Base-by-base conservation (phyloP, 192 early-diverging fungal species). In the Haplosporangium gracile region DNA sequence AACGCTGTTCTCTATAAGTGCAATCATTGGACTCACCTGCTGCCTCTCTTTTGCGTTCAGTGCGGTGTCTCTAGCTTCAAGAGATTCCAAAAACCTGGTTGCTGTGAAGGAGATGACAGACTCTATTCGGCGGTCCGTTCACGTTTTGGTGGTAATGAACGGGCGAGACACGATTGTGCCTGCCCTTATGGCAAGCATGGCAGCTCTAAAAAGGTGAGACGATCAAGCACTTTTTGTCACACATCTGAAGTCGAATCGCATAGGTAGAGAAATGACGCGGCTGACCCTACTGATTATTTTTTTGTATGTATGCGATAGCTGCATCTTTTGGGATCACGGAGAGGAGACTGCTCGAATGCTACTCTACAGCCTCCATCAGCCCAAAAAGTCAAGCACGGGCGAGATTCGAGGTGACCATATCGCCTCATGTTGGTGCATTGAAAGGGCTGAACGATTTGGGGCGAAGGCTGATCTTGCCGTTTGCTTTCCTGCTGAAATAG, bases 91-190 rank as follows among this genome's bases (percentile, higher is more conserved):
- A 29, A 65, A 29, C 11, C 29, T 13, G 0, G 26, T 32, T 15
- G 9, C 4, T 13, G 60, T 32, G 24, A 65, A 65, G 26, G 60
- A 65, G 9, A 26, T 43, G 42, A 15, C n/a, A 1, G 0, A 0
- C 4, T 29, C 29, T n/a, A 57, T 81, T 13, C 45, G 84, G 49
- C 72, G 34, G 2, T 72, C 75, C 2, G 13, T 81, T 47, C 84
- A 86, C 63, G 72, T 81, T 0, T 40, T 86, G 11, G 72, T 86
- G 5, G 26, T 81, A 45, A 86, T 68, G 70, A 75, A 86, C 60
- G 68, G 45, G 16, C 65, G 78, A 22, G 84, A 86, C 38, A 78
- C 75, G 11, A 15, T 75, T 32, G 69, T 86, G 1, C 79, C 79
- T 18, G 39, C 43, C 3, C 76, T 86, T 13, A 51, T 86, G 34